Base-by-base conservation (phyloP, 345 rosid species). In the Rhizophora mangle region DNA sequence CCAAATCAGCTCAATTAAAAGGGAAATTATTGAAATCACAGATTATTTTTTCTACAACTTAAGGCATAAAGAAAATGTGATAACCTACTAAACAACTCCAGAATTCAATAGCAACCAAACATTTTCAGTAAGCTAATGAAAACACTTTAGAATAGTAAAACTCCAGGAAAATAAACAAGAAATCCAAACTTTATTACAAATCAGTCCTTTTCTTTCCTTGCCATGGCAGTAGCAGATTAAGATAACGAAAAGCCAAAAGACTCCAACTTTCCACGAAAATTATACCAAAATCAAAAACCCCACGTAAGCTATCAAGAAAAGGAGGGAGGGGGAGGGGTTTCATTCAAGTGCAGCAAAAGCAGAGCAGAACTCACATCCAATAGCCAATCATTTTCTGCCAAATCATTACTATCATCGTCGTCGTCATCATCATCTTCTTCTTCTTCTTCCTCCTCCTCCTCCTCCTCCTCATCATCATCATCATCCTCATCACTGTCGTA, bases 331-430 rank as follows among this genome's bases (percentile, higher is more conserved):
- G 32, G 4, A 9, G 62, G 32, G 24, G 19, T 21, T 43, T 9
- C 21, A 34, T 55, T 55, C 27, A 43, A 29, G 3, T 37, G 9
- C 21, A 31, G 8, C 27, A 30, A 36, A 21, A 51, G 22, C 8
- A 11, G 49, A 43, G 19, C 54, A 8, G 53, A 58, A 68, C 89
- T 84, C 74, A 89, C 96, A 55, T 88, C 79, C 74, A 82, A 76
- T 64, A 80, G 65, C 95, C 88, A 84, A 72, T 82, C 87, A 63
- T 80, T 71, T 9, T 72, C 78, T 19, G 43, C 70, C 53, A 34
- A 21, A 26, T 72, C 80, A 24, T 77, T 82, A 49, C 68, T 78
- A 8, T 73, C 72, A 1, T 75, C 81, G 2, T 67, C 72, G 0
- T 75, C 82, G 0, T 76, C 85, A 0, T 75, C 82, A 0, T 76